These are phyloP conservation scores for Bryopsis sp. DNA, from an alignment of 139 green algal genomes.

Conservation along the genomic window DNA sequence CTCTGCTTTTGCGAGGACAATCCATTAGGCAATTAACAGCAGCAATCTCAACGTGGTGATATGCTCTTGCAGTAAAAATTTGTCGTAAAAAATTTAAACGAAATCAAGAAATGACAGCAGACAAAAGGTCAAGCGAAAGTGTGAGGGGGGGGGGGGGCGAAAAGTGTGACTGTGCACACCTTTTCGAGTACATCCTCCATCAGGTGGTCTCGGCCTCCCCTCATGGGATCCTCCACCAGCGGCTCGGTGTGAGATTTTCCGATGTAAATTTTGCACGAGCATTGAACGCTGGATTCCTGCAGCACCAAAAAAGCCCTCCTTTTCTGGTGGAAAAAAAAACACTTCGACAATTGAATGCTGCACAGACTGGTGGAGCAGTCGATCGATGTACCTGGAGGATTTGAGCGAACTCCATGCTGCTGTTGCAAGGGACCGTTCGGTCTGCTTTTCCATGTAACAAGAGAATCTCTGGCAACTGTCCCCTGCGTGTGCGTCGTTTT, in stretches of 20 bases:
- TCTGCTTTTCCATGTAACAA: slow-evolving; percentile 76
- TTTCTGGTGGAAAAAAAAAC: not conserved
- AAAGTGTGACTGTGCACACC: too few species aligned
- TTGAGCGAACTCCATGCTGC: slow-evolving; percentile 40
- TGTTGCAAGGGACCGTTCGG: slow-evolving; percentile 56
- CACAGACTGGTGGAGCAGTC: too few species aligned
- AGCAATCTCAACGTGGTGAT: not conserved
- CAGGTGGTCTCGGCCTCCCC: slow-evolving; percentile 42
- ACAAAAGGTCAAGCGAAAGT: too few species aligned
- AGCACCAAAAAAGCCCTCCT: not conserved
- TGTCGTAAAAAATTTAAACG: not conserved
- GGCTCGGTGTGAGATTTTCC: slow-evolving; percentile 51
- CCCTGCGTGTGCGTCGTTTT: too few species aligned
- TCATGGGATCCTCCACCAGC: slow-evolving; percentile 42
- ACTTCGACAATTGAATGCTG: not conserved
- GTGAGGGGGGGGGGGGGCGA: too few species aligned
- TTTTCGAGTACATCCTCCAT: slow-evolving; percentile 35
- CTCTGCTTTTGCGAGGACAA: not conserved
- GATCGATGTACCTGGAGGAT: slow-evolving; percentile 43
- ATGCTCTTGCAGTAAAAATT: not conserved
- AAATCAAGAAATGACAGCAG: not conserved
- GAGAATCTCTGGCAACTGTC: slow-evolving; percentile 43
- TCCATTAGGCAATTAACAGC: not conserved
- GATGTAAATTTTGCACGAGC: slow-evolving; percentile 26
- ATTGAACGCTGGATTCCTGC: slow-evolving; percentile 23